Percentiles rank a stretch among this genome's conserved stretches.
phyloP scores from a whole-genome alignment of 2,329 filamentous ascomycete genomes.

The Hypoxylon sp. region DNA sequence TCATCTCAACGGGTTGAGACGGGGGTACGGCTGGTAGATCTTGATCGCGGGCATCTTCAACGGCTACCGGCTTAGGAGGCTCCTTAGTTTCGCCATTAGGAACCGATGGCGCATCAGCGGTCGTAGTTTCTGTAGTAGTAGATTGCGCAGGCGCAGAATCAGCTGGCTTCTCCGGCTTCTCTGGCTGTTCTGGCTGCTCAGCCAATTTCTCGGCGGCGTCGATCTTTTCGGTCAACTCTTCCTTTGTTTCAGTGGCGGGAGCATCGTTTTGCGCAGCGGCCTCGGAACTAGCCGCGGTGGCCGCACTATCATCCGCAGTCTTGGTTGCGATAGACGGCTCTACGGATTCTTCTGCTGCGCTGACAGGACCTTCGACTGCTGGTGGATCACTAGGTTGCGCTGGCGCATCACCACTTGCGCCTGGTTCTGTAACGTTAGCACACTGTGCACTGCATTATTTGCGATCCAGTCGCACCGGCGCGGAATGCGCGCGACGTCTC shows the following conservation, averaged over 20 bases:
- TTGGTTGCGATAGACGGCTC: conserved; percentile 39
- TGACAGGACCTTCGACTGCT: conserved; percentile 45
- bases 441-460: conserved; percentile 47
- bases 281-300: conserved; percentile 36
- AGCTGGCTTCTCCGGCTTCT: conserved; percentile 48
- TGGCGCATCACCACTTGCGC: conserved; percentile 45
- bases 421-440: conserved; percentile 48
- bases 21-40: conserved; percentile 44
- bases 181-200: conserved; percentile 47
- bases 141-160: conserved; percentile 36
- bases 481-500: conserved; percentile 37
- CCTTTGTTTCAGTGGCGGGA: conserved; percentile 39
- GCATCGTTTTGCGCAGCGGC: conserved; percentile 38
- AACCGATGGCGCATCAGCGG: conserved; percentile 36
- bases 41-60: conserved; percentile 52
- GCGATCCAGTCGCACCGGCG: conserved; percentile 35
- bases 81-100: conserved; percentile 46
- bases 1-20: conserved; percentile 33
- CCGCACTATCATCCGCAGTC: conserved; percentile 24
- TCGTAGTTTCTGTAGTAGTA: conserved; percentile 32
- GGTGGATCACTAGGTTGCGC: conserved; percentile 44
- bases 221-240: conserved; percentile 45
- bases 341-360: conserved; percentile 44
- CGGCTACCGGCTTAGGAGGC: conserved; percentile 50
- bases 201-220: conserved; percentile 42